Base-by-base conservation (phyloP, 495 filamentous ascomycete genomes). In the Clavariopsis aquatica region DNA sequence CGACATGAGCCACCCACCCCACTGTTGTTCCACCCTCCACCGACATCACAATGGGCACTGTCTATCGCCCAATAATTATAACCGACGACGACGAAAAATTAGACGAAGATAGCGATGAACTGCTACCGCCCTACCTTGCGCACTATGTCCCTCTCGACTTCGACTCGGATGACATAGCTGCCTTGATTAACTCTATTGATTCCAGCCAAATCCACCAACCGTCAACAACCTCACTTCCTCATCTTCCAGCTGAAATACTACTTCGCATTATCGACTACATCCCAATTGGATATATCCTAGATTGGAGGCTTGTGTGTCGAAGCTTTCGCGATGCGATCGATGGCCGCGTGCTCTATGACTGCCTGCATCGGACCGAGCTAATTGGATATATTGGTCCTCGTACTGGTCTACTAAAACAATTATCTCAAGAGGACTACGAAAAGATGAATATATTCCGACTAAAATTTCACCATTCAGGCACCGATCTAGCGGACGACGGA, bases 231-330 rank as follows among this genome's bases (percentile, higher is more conserved):
- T 19, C 23, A 3, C 52, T 67, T 2, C 58, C 58, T 9, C 45
- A 57, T 29, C 52, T 67, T 9, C 64, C 64, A 7, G 52, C 64
- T 13, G 64, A 67, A 38, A 57, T 67, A 28, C 1, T 67, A 13
- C 28, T 62, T 6, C 17, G 26, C 10, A 46, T 67, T 15, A 27
- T 67, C 28, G 52, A 62, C n/a, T 27, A 23, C 19, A 52, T 67
- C 6, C 64, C 57, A 6, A 26, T 62, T 12, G 52, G 62, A 22
- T 57, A 67, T 26, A 22, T 67, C 19, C 29, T 67, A 23, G 43
- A 47, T 20, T 62, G 26, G 13, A 46, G 64, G 22, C 52, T 62
- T 1, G 58, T 67, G 26, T 67, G 52, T 17, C 57, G 58, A 1
- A 58, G 52, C 8, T 57, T 67, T 41, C 41, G 58, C 2, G 58